phyloP scores from a whole-genome alignment of 192 early-diverging fungal species.

The Phycomyces nitens region DNA sequence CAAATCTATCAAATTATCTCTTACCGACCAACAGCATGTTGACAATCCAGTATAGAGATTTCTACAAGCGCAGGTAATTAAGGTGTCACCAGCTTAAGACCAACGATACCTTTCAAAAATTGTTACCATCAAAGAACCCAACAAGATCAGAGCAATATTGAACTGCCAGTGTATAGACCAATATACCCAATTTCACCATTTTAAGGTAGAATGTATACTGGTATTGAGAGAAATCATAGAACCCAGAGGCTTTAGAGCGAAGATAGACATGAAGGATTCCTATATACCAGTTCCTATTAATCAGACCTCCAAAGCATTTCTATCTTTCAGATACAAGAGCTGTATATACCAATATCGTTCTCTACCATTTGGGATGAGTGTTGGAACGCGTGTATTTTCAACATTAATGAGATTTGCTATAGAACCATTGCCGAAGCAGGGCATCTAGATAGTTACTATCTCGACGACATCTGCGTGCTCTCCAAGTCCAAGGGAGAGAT shows the following conservation, averaged over 20 bases:
- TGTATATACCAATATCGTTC: conserved; percentile 3
- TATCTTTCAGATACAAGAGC: neutral
- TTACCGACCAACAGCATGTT: neutral
- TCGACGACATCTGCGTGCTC: conserved; percentile 5
- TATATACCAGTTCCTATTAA: conserved; percentile 10
- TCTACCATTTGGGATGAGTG: conserved; percentile 6
- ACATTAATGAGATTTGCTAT: conserved; percentile 6
- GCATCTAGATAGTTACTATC: conserved; percentile 9
- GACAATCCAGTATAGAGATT: neutral
- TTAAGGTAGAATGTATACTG: conserved; percentile 15
- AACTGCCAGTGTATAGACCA: conserved; percentile 2
- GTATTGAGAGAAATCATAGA: conserved; percentile 13
- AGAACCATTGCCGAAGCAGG: neutral
- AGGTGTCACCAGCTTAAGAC: neutral
- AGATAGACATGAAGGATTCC: conserved; percentile 9
- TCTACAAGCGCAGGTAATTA: neutral
- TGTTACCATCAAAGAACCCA: neutral
- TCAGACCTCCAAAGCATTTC: neutral
- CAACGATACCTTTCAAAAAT: neutral
- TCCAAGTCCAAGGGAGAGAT: neutral
- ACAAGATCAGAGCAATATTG: neutral
- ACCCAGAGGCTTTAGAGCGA: conserved; percentile 2
- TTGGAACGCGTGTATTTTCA: neutral
- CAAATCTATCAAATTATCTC: neutral
- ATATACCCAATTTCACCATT: conserved; percentile 2